A percentile compares a stretch with the other conserved stretches of the same genome.
Conservation (phyloP, 805 yeast species). For the Zygosaccharomyces kombuchaensis region DNA sequence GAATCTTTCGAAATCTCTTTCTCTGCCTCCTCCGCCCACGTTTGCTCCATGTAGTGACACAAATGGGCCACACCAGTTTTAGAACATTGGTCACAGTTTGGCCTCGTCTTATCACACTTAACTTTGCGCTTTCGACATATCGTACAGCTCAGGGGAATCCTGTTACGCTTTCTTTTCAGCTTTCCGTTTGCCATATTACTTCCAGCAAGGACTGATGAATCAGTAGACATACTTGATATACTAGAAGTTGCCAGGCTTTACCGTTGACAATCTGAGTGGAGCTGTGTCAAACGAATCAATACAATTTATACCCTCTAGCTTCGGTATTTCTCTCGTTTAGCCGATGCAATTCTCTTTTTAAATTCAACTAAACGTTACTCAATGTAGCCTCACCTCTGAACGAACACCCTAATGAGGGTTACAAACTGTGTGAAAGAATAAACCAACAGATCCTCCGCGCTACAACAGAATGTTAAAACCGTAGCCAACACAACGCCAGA, state of each 20-base stretch:
- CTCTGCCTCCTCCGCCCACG: conserved; percentile 54
- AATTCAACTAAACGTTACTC: not conserved
- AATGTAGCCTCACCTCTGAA: not conserved
- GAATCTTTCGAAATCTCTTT: conserved; percentile 43
- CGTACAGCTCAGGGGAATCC: conserved; percentile 46
- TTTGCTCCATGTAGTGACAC: conserved; percentile 54
- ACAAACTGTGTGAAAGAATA: not conserved
- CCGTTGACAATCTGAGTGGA: not conserved
- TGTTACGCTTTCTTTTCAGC: conserved; percentile 40
- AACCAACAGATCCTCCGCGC: not conserved
- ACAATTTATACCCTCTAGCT: not conserved
- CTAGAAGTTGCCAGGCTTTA: not conserved
- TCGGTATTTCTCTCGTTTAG: not conserved
- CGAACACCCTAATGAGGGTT: not conserved
- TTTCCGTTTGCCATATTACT: conserved; percentile 10
- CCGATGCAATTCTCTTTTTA: not conserved
- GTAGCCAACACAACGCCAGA: not conserved
- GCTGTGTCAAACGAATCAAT: not conserved
- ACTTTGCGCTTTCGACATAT: conserved; percentile 49
- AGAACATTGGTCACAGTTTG: conserved; percentile 53
- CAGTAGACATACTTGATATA: conserved; percentile 10
- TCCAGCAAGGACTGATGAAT: conserved; percentile 5
- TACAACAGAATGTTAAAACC: not conserved
- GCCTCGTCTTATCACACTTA: conserved; percentile 48
- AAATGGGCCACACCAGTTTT: conserved; percentile 56